Evolutionary conservation across 495 filamentous ascomycete species (phyloP).

Genomic region (Penicillium pulvis): DNA sequence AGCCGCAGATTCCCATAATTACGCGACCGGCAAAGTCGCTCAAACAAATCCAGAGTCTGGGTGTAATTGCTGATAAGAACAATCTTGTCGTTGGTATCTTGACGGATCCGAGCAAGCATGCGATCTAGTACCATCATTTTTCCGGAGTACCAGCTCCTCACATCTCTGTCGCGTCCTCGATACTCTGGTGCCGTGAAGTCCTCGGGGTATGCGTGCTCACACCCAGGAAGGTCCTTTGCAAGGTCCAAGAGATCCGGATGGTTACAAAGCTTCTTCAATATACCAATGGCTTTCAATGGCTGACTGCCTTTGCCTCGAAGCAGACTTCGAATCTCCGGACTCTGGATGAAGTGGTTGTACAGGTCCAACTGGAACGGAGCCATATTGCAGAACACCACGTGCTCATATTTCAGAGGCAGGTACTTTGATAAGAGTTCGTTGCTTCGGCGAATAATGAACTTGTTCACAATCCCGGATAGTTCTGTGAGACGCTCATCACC

Average conservation of each 20-base stretch:
- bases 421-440: slow-evolving; percentile 99
- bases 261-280: slow-evolving; percentile 98
- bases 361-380: slow-evolving; percentile 89
- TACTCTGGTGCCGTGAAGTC: slow-evolving; percentile 88
- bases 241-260: slow-evolving; percentile 93
- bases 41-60: slow-evolving; percentile 93
- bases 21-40: slow-evolving; percentile 81
- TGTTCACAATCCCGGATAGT: slow-evolving; percentile 85
- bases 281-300: slow-evolving; percentile 91
- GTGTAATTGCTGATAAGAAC: slow-evolving; percentile 99
- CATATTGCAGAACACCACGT: slow-evolving; percentile 99
- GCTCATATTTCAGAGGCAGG: slow-evolving; percentile 97
- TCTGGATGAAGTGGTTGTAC: slow-evolving; percentile 96
- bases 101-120: slow-evolving; percentile 95
- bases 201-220: slow-evolving; percentile 78
- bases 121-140: slow-evolving; percentile 98
- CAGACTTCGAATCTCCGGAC: slow-evolving; percentile 90
- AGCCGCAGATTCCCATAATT: slow-evolving; percentile 85
- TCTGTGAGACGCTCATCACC: slow-evolving; percentile 84
- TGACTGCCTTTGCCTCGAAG: slow-evolving; percentile 94
- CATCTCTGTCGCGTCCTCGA: slow-evolving; percentile 84
- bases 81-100: slow-evolving; percentile 98
- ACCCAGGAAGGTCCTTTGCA: slow-evolving; percentile 81
- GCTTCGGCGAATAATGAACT: slow-evolving; percentile 97
- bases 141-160: slow-evolving; percentile 95